These are phyloP conservation scores for Psilocybe cyanescens DNA, from an alignment of 768 basidiomycete species.

Conservation along the genomic window DNA sequence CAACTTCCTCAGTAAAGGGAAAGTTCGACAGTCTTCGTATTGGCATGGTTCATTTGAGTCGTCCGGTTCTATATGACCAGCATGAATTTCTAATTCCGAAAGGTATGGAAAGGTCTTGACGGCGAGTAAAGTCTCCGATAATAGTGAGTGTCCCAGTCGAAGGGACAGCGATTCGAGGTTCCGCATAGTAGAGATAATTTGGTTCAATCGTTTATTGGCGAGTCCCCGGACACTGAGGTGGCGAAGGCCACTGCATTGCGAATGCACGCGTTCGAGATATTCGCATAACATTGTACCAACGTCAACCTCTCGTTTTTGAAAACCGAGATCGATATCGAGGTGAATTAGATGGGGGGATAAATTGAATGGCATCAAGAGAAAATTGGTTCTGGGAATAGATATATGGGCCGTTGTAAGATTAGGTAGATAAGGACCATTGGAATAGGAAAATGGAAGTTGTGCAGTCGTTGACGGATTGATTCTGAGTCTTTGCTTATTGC, in stretches of 20 bases:
- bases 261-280: conserved; percentile 32
- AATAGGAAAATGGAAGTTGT: background rate
- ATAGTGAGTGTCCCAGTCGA: conserved; percentile 40
- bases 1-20: conserved; percentile 41
- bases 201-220: conserved; percentile 31
- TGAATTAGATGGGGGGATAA: conserved; percentile 35
- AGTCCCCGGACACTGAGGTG: conserved; percentile 43
- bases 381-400: conserved; percentile 27
- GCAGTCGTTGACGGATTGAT: conserved; percentile 1
- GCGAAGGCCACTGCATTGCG: conserved; percentile 33
- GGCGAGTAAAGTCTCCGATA: conserved; percentile 36
- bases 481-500: conserved; percentile 30
- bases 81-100: conserved; percentile 47
- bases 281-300: conserved; percentile 24
- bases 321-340: conserved; percentile 45
- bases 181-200: conserved; percentile 33
- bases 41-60: conserved; percentile 20
- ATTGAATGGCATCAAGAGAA: conserved; percentile 32
- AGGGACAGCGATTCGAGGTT: conserved; percentile 41
- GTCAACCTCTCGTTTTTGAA: conserved; percentile 27
- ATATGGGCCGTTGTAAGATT: conserved; percentile 33
- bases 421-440: conserved; percentile 22
- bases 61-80: conserved; percentile 36
- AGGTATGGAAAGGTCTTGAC: conserved; percentile 41
- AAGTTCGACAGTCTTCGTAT: conserved; percentile 21